Percentiles rank a stretch among this genome's conserved stretches.
These are phyloP conservation scores for Yamadazyma membranifaciens DNA, from an alignment of 1,139 yeast species.

Conservation along the genomic window DNA sequence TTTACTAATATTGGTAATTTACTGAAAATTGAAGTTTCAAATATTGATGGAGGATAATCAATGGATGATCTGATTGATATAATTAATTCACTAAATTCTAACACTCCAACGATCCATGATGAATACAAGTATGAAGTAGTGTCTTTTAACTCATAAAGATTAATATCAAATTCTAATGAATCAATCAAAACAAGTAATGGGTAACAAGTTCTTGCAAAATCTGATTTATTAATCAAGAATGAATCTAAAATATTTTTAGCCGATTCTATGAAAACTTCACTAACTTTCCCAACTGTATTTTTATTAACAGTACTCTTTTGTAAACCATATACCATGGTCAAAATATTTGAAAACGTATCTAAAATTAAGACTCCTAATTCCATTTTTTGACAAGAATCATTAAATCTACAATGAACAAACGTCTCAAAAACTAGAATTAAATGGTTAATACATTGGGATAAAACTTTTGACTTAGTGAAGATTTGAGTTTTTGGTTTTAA, in stretches of 20 bases:
- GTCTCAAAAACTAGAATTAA: constrained; percentile 71
- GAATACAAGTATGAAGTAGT: constrained; percentile 39
- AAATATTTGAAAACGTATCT: constrained; percentile 53
- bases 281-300: constrained; percentile 33
- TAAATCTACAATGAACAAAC: constrained; percentile 68
- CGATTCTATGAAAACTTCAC: constrained; percentile 50
- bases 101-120: constrained; percentile 43
- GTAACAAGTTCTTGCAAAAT: constrained; percentile 50
- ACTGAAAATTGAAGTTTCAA: constrained; percentile 61
- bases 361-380: constrained; percentile 61
- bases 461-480: constrained; percentile 40
- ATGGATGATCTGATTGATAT: constrained; percentile 55
- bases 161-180: constrained; percentile 36
- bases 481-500: constrained; percentile 26
- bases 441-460: constrained; percentile 57
- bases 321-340: constrained; percentile 57
- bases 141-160: constrained; percentile 43
- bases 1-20: constrained; percentile 57
- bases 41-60: constrained; percentile 53
- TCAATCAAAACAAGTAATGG: constrained; percentile 58
- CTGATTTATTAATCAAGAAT: constrained; percentile 55
- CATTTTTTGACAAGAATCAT: constrained; percentile 53
- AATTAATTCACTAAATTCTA: constrained; percentile 41
- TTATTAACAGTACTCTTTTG: constrained; percentile 33
- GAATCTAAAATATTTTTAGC: constrained; percentile 51